Conservation (phyloP, 495 filamentous ascomycete species). For the Penicillium nucicola region DNA sequence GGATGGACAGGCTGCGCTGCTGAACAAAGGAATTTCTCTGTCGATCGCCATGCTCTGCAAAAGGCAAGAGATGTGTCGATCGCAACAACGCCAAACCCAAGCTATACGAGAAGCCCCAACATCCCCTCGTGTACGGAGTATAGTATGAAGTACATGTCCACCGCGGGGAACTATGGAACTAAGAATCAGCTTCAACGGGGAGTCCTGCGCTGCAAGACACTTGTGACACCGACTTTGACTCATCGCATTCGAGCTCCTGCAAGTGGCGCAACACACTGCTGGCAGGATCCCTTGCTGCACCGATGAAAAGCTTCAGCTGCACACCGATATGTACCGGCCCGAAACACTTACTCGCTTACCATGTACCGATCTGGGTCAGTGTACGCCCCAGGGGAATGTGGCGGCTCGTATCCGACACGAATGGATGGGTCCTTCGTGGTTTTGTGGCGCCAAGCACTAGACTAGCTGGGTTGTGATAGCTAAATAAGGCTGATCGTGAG, state of each 20-base stretch:
- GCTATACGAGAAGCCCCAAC: too few relatives aligned
- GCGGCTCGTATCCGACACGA: conserved; percentile 17
- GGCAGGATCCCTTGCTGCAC: background rate
- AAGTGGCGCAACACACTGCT: background rate
- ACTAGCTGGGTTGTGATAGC: background rate
- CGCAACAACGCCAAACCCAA: too few relatives aligned
- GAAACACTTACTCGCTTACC: conserved; percentile 23
- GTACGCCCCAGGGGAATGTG: conserved; percentile 14
- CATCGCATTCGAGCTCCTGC: background rate
- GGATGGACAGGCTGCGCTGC: too few relatives aligned
- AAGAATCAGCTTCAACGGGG: too few relatives aligned
- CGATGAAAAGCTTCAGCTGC: background rate
- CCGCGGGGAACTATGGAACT: too few relatives aligned
- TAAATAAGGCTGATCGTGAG: background rate
- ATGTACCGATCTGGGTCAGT: conserved; percentile 14
- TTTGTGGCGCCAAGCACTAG: background rate
- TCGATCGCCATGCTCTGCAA: too few relatives aligned
- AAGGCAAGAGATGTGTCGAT: too few relatives aligned
- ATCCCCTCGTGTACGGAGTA: too few relatives aligned
- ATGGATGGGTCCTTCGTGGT: background rate
- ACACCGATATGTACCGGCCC: background rate
- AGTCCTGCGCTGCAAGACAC: too few relatives aligned
- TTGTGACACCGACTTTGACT: too few relatives aligned
- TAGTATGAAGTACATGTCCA: too few relatives aligned
- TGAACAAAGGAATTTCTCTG: too few relatives aligned